Base-by-base conservation (phyloP, 495 filamentous ascomycete species). In the Geopyxis carbonaria region DNA sequence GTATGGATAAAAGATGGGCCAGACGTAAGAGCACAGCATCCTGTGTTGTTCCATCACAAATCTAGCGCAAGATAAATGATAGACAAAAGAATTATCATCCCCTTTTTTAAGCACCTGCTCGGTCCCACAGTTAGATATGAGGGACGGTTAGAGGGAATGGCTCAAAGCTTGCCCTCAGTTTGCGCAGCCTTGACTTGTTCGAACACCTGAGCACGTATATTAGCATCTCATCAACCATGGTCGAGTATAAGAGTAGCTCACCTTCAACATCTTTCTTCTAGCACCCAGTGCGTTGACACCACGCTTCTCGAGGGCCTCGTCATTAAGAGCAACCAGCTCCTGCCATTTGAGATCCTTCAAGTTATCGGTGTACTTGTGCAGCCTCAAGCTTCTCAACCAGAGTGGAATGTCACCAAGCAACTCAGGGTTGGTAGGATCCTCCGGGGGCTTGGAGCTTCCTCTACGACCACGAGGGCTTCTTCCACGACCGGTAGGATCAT, bases 281-380 rank as follows among this genome's bases (percentile, higher is more conserved):
- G 89, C 89, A 47, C 89, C 89, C 44, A 94, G 68, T 30, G 89
- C 89, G 58, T 93, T 94, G 22, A 97, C 89, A 33, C 89, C 89
- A 38, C 82, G 75, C 8, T 85, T 79, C 60, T 95, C 87, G 49
- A 97, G 65, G 39, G 80, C 85, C 60, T 84, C 86, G 55, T 97
- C 91, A 57, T 92, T 81, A 43, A 97, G 65, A 59, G 85, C 78
- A 46, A 97, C 62, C 50, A 97, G 54, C 11, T 97, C 87, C n/a
- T 72, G 78, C 89, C 89, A 97, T 47, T 87, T 82, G 59, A 95
- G 69, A 57, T 93, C 85, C 61, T 95, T 97, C 50, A 97, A 62
- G 55, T 95, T 86, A 46, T 97, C 89, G 24, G 89, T 97, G 61
- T 97, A 97, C 64, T 97, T 97, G 64, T 97, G 89, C 48, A 97